phyloP scores from a whole-genome alignment of 2,329 filamentous ascomycete genomes.

The Sporothrix sp. region DNA sequence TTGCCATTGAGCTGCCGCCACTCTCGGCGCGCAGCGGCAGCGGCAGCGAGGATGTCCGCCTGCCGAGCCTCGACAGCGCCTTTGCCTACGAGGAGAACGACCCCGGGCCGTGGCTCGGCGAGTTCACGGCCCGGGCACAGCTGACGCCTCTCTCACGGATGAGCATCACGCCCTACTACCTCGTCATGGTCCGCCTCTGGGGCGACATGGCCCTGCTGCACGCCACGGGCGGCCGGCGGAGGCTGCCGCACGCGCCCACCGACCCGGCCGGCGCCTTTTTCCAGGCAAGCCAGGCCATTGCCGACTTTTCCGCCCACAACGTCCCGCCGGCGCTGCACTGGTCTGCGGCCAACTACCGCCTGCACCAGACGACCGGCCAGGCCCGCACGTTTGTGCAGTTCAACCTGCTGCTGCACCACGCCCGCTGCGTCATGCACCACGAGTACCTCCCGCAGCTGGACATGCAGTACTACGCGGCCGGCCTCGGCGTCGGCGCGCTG shows the following conservation, averaged over 20 bases:
- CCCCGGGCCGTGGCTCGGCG: background rate
- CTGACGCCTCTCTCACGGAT: background rate
- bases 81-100: slow-evolving; percentile 1
- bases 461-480: slow-evolving; percentile 4
- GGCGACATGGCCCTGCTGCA: slow-evolving; percentile 7
- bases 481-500: background rate
- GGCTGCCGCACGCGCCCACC: background rate
- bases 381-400: slow-evolving; percentile 7
- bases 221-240: slow-evolving; percentile 1
- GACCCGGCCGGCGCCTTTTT: background rate
- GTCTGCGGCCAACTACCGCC: background rate
- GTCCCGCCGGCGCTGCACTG: background rate
- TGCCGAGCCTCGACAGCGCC: background rate
- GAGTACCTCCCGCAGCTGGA: slow-evolving; percentile 13
- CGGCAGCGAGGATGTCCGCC: background rate
- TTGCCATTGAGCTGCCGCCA: background rate
- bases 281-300: background rate
- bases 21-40: background rate
- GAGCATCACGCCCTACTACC: slow-evolving; percentile 1
- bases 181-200: background rate
- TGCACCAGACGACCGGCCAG: background rate
- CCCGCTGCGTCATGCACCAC: slow-evolving; percentile 6
- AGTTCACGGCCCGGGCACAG: background rate
- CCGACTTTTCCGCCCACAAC: background rate
- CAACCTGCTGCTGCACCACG: slow-evolving; percentile 4